phyloP scores from a whole-genome alignment of 2,329 filamentous ascomycete genomes.

The Penicillium sp. region DNA sequence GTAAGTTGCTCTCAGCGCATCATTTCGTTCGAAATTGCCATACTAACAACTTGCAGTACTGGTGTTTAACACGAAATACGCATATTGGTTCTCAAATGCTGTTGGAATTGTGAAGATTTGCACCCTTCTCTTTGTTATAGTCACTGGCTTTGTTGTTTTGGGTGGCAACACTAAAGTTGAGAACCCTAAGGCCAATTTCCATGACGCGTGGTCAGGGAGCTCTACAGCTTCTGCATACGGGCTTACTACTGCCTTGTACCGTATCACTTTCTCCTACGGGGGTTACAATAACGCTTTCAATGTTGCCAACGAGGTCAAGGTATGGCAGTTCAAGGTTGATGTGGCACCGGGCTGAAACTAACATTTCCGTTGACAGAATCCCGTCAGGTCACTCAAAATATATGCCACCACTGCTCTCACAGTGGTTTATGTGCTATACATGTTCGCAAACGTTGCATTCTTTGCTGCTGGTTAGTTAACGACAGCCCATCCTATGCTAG shows the following conservation, averaged over 20 bases:
- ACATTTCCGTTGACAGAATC: slow-evolving; percentile 44
- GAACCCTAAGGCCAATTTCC: slow-evolving; percentile 56
- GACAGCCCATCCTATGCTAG: slow-evolving; percentile 19
- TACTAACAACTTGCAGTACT: slow-evolving; percentile 35
- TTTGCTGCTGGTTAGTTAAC: slow-evolving; percentile 48
- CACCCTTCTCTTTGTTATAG: slow-evolving; percentile 61
- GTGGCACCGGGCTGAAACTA: background rate
- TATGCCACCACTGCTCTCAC: slow-evolving; percentile 7
- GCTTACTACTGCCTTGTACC: slow-evolving; percentile 58
- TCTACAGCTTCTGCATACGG: slow-evolving; percentile 46
- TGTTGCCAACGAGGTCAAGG: slow-evolving; percentile 60
- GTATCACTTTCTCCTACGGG: slow-evolving; percentile 58
- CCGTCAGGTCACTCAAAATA: slow-evolving; percentile 50
- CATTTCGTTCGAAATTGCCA: background rate
- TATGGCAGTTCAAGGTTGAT: slow-evolving; percentile 11
- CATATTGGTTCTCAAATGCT: slow-evolving; percentile 55
- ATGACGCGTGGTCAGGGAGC: slow-evolving; percentile 54
- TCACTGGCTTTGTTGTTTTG: slow-evolving; percentile 62
- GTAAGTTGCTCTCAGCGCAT: slow-evolving; percentile 40
- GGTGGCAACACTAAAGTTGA: slow-evolving; percentile 54
- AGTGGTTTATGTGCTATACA: slow-evolving; percentile 48
- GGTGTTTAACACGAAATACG: slow-evolving; percentile 57
- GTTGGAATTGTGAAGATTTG: slow-evolving; percentile 60
- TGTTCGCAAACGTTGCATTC: slow-evolving; percentile 61
- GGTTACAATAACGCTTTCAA: slow-evolving; percentile 63